Evolutionary conservation across 2,329 filamentous ascomycete genomes (phyloP), one percentile per base, ranked within the genome.

Genomic region (Dactylellina haptotyla): DNA sequence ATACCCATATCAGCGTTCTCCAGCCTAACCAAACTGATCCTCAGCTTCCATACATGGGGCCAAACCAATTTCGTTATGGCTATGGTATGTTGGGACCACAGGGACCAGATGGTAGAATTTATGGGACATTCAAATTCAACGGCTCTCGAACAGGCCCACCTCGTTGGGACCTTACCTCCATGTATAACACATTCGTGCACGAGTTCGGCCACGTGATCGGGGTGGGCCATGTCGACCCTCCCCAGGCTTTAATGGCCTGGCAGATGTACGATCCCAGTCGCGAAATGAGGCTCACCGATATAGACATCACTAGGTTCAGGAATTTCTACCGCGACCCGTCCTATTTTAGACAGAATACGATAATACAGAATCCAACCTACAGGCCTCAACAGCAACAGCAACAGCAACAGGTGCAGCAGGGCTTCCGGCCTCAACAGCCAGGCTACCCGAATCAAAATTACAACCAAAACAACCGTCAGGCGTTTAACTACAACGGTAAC

Each of bases 141-240:
- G 50, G 32, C 32, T 54, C 50, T 8, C 18, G 37, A 54, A 54
- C 50, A 12, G 50, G 50, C 6, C 50, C 50, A 10, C 50, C 50
- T 5, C n/a, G n/a, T 18, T 54, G 50, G 50, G 50, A 54, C 37
- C 50, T 54, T 25, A 37, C 30, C 26, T 26, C 50, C 2, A 54
- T 54, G 50, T 54, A 54, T 16, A 54, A 54, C 37, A 54, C 50
- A 16, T 54, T 54, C n/a, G 50, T 54, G n/a, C 50, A 54, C 14
- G 50, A 54, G n/a, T 54, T 54, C 28, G 50, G 50, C 1, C 50
- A 54, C 16, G 50, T 54, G 3, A 54, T 54, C 50, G 50, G 50
- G 8, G 14, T 54, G 9, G 50, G 50, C 9, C 50, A 54, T n/a
- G 50, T 54, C 16, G 50, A 54, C 37, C 50, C 50, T 37, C 50